Percentiles rank a stretch among this genome's conserved stretches.
phyloP scores from a whole-genome alignment of 2,329 filamentous ascomycete species.

The Alternaria infectoria region DNA sequence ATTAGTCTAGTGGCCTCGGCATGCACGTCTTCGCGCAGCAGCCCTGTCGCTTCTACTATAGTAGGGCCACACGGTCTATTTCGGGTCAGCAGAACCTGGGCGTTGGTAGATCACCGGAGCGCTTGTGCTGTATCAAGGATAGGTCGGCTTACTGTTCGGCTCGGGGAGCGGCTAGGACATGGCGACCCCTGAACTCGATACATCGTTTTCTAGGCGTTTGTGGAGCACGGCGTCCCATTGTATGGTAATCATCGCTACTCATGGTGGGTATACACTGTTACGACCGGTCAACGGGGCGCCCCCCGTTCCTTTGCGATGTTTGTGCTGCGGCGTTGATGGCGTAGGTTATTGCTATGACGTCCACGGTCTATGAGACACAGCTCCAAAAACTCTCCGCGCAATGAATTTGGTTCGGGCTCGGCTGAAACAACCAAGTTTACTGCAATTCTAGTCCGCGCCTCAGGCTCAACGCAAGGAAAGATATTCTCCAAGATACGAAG shows the following conservation, averaged over 20 bases:
- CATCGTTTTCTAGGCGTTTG: constrained; percentile 22
- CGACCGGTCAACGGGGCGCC: neutral
- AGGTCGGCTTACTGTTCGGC: neutral
- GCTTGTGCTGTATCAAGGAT: constrained; percentile 13
- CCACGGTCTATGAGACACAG: neutral
- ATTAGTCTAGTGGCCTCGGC: constrained; percentile 36
- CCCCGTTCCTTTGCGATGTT: neutral
- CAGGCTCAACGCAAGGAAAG: neutral
- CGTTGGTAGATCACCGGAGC: constrained; percentile 24
- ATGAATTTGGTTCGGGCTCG: constrained; percentile 5
- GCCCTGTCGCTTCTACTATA: constrained; percentile 14
- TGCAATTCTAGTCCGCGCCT: neutral
- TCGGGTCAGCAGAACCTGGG: constrained; percentile 20
- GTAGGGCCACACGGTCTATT: constrained; percentile 24
- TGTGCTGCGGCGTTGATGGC: neutral
- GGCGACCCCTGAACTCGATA: constrained; percentile 9
- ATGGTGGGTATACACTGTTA: neutral
- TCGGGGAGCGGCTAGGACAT: constrained; percentile 17
- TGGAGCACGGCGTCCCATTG: constrained; percentile 19
- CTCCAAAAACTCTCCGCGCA: neutral
- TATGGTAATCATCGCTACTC: neutral
- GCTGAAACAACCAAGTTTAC: constrained; percentile 11
- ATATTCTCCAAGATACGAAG: constrained; percentile 20
- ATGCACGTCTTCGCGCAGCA: constrained; percentile 26
- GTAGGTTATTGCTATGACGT: neutral